Conservation (phyloP, 306 rosid species). For the Pyrus betulifolia region DNA sequence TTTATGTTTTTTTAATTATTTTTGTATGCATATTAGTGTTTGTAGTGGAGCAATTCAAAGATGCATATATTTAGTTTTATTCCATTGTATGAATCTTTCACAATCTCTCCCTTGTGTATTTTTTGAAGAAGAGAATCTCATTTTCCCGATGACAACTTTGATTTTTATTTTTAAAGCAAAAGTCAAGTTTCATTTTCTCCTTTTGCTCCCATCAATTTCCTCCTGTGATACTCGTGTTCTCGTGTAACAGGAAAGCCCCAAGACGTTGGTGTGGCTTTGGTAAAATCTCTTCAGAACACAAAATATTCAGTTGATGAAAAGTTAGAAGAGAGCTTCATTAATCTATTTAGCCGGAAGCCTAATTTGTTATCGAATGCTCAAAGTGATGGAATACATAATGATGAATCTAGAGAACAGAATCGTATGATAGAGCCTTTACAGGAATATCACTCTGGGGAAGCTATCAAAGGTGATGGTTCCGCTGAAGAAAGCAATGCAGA, state of each 20-base stretch:
- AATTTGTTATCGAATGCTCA: slow-evolving; percentile 27
- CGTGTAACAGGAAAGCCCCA: slow-evolving; percentile 50
- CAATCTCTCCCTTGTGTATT: not conserved
- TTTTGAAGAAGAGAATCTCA: not conserved
- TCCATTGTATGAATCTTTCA: not conserved
- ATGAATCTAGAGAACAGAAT: slow-evolving; percentile 25
- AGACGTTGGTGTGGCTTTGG: slow-evolving; percentile 77
- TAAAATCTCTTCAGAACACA: slow-evolving; percentile 74
- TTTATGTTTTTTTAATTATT: not conserved
- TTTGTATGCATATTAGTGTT: not conserved
- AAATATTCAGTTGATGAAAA: slow-evolving; percentile 77
- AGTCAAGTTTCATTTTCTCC: not conserved
- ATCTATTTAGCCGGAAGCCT: slow-evolving; percentile 43
- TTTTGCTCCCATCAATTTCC: slow-evolving; percentile 2
- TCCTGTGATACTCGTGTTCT: slow-evolving; percentile 5
- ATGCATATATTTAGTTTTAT: not conserved
- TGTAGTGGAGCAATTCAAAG: not conserved
- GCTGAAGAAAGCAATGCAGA: slow-evolving; percentile 29
- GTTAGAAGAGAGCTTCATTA: slow-evolving; percentile 57
- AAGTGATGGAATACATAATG: slow-evolving; percentile 17
- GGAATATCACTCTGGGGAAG: slow-evolving; percentile 21
- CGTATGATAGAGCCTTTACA: slow-evolving; percentile 22
- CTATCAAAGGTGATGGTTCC: slow-evolving; percentile 19
- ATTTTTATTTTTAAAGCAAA: not conserved
- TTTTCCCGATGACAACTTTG: not conserved